These are phyloP conservation scores for Ophiocordyceps camponoti-leonardi DNA, from an alignment of 2,329 filamentous ascomycete genomes.

Conservation along the genomic window DNA sequence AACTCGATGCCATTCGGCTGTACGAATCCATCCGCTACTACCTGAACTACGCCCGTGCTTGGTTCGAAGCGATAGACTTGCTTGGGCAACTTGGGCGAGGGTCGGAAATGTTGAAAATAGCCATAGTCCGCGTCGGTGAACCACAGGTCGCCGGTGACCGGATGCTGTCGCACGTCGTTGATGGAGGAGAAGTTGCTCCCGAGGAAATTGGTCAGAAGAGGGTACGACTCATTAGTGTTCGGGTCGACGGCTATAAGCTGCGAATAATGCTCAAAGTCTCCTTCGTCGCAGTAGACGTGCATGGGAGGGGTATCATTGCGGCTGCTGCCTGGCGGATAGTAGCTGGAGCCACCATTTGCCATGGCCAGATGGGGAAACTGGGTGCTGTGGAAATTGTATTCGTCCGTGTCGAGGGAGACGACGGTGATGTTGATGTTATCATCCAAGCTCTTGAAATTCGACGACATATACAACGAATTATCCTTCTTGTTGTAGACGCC, in stretches of 20 bases:
- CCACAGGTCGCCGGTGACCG: slow-evolving; percentile 39
- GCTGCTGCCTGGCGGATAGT: slow-evolving; percentile 6
- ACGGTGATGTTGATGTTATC: slow-evolving; percentile 17
- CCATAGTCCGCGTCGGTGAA: slow-evolving; percentile 48
- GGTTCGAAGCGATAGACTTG: slow-evolving; percentile 42
- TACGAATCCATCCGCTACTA: slow-evolving; percentile 39
- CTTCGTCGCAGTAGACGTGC: slow-evolving; percentile 6
- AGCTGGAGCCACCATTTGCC: slow-evolving; percentile 8
- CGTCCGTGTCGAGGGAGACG: slow-evolving; percentile 5
- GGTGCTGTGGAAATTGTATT: slow-evolving; percentile 5
- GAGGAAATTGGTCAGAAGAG: slow-evolving; percentile 40
- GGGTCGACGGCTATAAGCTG: slow-evolving; percentile 9
- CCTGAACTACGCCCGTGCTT: slow-evolving; percentile 29
- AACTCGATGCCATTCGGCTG: slow-evolving; percentile 41
- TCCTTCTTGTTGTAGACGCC: slow-evolving; percentile 20
- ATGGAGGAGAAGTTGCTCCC: slow-evolving; percentile 42
- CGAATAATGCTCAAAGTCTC: slow-evolving; percentile 32
- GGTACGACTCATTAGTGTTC: slow-evolving; percentile 6
- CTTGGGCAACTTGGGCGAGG: slow-evolving; percentile 30
- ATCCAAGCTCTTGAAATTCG: slow-evolving; percentile 18
- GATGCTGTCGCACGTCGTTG: slow-evolving; percentile 38
- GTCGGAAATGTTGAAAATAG: slow-evolving; percentile 38
- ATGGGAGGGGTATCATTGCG: slow-evolving; percentile 5
- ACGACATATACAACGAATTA: slow-evolving; percentile 5
- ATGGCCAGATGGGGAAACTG: slow-evolving; percentile 6